phyloP scores from a whole-genome alignment of 345 rosid genomes.

The Boechera stricta region DNA sequence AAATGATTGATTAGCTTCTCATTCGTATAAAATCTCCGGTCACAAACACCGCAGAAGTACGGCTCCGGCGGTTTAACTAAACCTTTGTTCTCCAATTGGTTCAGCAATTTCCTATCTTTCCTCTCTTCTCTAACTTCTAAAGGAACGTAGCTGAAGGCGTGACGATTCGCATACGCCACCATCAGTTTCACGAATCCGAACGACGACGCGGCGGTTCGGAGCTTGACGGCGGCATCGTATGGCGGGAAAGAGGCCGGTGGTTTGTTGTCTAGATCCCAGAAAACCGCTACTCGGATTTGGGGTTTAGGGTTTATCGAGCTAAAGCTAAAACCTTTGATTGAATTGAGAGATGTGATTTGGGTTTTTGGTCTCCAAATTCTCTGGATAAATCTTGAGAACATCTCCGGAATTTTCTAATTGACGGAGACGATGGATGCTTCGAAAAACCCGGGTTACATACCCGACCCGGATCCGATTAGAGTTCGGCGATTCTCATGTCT shows the following conservation, averaged over 20 bases:
- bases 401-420: conserved; percentile 15
- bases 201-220: conserved; percentile 62
- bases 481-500: conserved; percentile 3
- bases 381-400: conserved; percentile 15
- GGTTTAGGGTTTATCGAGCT: conserved; percentile 45
- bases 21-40: conserved; percentile 69
- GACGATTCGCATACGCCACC: conserved; percentile 78
- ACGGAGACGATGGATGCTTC: background rate
- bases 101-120: conserved; percentile 59
- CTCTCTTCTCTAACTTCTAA: conserved; percentile 61
- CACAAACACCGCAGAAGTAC: conserved; percentile 73
- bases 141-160: conserved; percentile 69
- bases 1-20: conserved; percentile 80
- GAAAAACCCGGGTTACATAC: background rate
- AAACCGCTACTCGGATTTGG: conserved; percentile 58
- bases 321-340: conserved; percentile 39
- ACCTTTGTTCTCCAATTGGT: conserved; percentile 68
- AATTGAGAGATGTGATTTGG: conserved; percentile 33
- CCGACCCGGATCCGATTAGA: conserved; percentile 15
- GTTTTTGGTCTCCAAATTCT: conserved; percentile 19
- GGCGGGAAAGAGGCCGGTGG: conserved; percentile 73
- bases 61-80: conserved; percentile 62
- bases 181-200: conserved; percentile 65
- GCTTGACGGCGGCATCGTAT: conserved; percentile 73
- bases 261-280: conserved; percentile 93